phyloP scores from a whole-genome alignment of 73 alveolate genomes.

The Effrenium voratum region DNA sequence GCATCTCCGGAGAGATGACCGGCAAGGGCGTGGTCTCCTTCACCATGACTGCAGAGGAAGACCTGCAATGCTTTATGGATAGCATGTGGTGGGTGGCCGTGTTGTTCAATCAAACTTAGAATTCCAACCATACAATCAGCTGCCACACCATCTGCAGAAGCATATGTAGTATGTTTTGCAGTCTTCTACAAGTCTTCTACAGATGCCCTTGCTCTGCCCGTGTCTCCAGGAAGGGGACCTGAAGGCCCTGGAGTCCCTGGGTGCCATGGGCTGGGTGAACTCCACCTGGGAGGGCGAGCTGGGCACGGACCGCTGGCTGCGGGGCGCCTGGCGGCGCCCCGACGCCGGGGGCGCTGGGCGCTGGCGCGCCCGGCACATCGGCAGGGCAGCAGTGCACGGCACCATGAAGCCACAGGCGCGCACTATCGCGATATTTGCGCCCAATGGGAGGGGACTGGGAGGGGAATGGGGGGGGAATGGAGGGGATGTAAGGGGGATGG shows the following conservation, averaged over 20 bases:
- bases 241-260: constrained; percentile 10
- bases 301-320: constrained; percentile 87
- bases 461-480: no score
- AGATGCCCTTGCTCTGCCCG: no score
- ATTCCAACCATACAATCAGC: no score
- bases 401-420: not conserved
- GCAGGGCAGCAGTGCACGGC: constrained; percentile 78
- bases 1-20: constrained; percentile 46
- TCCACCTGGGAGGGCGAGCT: constrained; percentile 92
- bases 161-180: no score
- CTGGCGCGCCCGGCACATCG: constrained; percentile 93
- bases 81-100: no score
- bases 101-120: no score
- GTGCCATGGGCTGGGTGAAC: constrained; percentile 76
- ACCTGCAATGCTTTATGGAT: no score
- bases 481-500: no score
- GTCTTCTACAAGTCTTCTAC: no score
- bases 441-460: not conserved
- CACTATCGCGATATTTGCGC: not conserved
- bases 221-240: not conserved
- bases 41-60: constrained; percentile 12
- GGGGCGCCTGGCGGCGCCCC: constrained; percentile 70
- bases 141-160: no score
- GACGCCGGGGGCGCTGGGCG: constrained; percentile 22
- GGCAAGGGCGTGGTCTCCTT: constrained; percentile 86